Evolutionary conservation across 768 basidiomycete species (phyloP), one percentile per base, ranked within the genome.

Genomic region (Jaapia argillacea): DNA sequence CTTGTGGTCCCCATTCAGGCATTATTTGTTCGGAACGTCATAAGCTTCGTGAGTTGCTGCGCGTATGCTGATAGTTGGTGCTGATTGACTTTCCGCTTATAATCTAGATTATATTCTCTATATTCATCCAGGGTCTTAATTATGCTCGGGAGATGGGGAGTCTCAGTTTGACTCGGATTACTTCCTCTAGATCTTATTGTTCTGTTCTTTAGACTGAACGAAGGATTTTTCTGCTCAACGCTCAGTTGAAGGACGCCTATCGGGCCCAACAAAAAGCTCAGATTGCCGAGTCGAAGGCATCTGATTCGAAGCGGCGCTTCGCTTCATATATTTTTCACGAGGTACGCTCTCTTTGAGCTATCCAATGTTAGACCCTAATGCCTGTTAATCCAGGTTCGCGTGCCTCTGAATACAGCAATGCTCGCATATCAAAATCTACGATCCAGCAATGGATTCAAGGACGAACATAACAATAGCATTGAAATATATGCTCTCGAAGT

Each of bases 361-460:
- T 26, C 6, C 33, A 28, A 36, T n/a, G 28, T 10, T 47, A 41
- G 16, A 7, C 18, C 6, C n/a, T 14, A n/a, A 18, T 14, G 35
- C 14, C 21, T 16, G 16, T 16, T 41, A n/a, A 41, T 37, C 45
- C 23, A n/a, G 12, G 10, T 35, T 2, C n/a, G 6, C 2, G 24
- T 59, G 65, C 58, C 24, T 56, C 71, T 13, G 69, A 70, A 2
- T n/a, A n/a, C n/a, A n/a, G n/a, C n/a, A n/a, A n/a, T n/a, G n/a
- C n/a, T n/a, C n/a, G n/a, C n/a, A n/a, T 61, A 71, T 6, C 71
- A 74, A 48, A 70, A 72, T 40, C 51, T 74, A 40, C 60, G 68
- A 43, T 65, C 64, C 2, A 58, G 63, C 13, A 53, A 63, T 37
- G 61, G 62, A 2, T 66, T 70, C 48, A 54, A 57, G 33, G 45